Conservation (phyloP, 2,329 filamentous ascomycete genomes). For the Verticillium zaregamsianum region DNA sequence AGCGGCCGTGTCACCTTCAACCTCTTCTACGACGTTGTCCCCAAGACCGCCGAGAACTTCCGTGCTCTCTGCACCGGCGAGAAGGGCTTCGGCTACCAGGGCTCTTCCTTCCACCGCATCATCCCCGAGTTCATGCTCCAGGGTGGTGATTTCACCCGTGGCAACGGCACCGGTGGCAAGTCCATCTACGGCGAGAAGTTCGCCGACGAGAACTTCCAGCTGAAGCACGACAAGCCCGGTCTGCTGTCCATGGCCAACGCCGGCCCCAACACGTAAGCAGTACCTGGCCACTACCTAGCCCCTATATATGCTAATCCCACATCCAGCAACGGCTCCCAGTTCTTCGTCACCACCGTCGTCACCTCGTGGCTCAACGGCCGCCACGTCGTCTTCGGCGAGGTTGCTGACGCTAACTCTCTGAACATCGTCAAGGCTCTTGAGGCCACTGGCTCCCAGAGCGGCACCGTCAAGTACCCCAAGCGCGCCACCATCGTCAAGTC, state of each 20-base stretch:
- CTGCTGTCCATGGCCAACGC: slow-evolving; percentile 95
- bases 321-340: slow-evolving; percentile 91
- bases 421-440: slow-evolving; percentile 57
- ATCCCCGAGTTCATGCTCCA: slow-evolving; percentile 94
- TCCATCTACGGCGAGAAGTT: slow-evolving; percentile 97
- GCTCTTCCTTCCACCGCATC: slow-evolving; percentile 86
- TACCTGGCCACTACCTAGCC: too few relatives aligned
- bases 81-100: slow-evolving; percentile 79
- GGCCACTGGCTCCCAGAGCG: slow-evolving; percentile 52
- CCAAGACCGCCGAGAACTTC: slow-evolving; percentile 87
- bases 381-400: slow-evolving; percentile 83
- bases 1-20: slow-evolving; percentile 80
- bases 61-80: slow-evolving; percentile 74
- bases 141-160: slow-evolving; percentile 91
- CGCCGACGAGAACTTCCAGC: slow-evolving; percentile 83
- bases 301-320: slow-evolving; percentile 27
- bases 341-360: slow-evolving; percentile 92
- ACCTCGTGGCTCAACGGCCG: slow-evolving; percentile 82
- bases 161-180: slow-evolving; percentile 85
- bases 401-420: slow-evolving; percentile 47
- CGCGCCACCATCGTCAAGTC: slow-evolving; percentile 54
- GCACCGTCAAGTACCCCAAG: slow-evolving; percentile 51
- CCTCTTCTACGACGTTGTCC: slow-evolving; percentile 80
- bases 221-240: slow-evolving; percentile 70
- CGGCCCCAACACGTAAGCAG: slow-evolving; percentile 76